phyloP scores from a whole-genome alignment of 2,329 filamentous ascomycete genomes.

The Penicillium capsulatum region DNA sequence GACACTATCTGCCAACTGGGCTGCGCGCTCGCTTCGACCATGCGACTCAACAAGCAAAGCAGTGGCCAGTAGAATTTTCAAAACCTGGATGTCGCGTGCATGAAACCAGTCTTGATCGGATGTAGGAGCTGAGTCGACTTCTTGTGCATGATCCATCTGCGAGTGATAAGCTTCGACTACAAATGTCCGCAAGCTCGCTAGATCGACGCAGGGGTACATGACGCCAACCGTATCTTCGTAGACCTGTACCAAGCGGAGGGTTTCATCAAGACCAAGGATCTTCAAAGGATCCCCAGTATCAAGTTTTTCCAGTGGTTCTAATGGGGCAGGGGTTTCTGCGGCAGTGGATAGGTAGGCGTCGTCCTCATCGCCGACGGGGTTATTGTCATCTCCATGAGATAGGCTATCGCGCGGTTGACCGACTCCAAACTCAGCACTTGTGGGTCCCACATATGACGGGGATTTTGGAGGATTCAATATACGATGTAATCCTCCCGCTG shows the following conservation, averaged over 20 bases:
- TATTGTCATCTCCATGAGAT: neutral
- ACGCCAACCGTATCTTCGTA: conserved; percentile 84
- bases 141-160: neutral
- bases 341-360: conserved; percentile 18
- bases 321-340: conserved; percentile 20
- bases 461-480: conserved; percentile 33
- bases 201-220: conserved; percentile 80
- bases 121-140: neutral
- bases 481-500: conserved; percentile 20
- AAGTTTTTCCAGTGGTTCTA: conserved; percentile 27
- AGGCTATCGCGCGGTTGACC: conserved; percentile 10
- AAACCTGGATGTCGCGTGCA: conserved; percentile 55
- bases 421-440: conserved; percentile 37
- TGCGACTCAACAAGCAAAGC: conserved; percentile 70
- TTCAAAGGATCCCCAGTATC: conserved; percentile 65
- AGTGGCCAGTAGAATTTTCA: conserved; percentile 77
- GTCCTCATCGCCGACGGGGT: conserved; percentile 14
- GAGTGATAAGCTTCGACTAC: conserved; percentile 24
- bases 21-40: conserved; percentile 62
- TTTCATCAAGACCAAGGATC: conserved; percentile 68
- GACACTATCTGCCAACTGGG: conserved; percentile 32
- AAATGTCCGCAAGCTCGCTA: conserved; percentile 60
- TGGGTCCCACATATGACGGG: conserved; percentile 34
- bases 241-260: conserved; percentile 67
- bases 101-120: conserved; percentile 36